Conservation (phyloP, 2,329 filamentous ascomycete species). For the Neodidymelliopsis sp. region DNA sequence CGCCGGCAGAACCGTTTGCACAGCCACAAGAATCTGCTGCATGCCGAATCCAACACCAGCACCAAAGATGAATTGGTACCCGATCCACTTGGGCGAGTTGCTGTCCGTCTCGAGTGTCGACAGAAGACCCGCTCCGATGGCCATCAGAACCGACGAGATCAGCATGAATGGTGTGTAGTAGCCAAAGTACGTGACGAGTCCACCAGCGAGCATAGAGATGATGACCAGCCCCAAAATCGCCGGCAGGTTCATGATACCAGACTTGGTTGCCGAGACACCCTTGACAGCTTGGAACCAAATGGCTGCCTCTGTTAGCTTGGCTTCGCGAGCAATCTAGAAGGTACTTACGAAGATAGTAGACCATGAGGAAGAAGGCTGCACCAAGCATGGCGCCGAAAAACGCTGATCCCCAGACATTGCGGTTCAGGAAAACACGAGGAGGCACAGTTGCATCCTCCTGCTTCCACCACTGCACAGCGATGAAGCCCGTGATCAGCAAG, state of each 20-base stretch:
- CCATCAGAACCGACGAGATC: constrained; percentile 51
- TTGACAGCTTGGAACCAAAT: constrained; percentile 62
- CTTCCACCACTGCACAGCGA: constrained; percentile 54
- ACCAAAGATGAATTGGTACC: constrained; percentile 51
- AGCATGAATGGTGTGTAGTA: constrained; percentile 62
- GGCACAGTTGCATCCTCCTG: constrained; percentile 56
- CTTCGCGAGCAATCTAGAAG: not conserved
- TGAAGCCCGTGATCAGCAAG: constrained; percentile 53
- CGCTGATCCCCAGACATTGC: constrained; percentile 53
- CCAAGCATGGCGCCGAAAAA: constrained; percentile 53
- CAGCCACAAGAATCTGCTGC: constrained; percentile 57
- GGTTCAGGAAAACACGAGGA: constrained; percentile 55
- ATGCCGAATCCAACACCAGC: constrained; percentile 57
- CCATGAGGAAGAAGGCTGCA: constrained; percentile 54
- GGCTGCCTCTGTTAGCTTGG: constrained; percentile 31
- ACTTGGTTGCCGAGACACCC: constrained; percentile 54
- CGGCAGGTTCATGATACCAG: constrained; percentile 58
- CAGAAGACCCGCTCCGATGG: constrained; percentile 57
- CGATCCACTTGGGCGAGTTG: constrained; percentile 48
- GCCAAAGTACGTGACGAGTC: constrained; percentile 51
- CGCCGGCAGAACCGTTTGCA: constrained; percentile 54
- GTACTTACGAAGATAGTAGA: constrained; percentile 52
- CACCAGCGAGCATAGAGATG: constrained; percentile 52
- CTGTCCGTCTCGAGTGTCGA: constrained; percentile 53
- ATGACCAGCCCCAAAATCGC: constrained; percentile 56